Evolutionary conservation across 306 rosid genomes (phyloP), one percentile per base, ranked within the genome.

Genomic region (Spatholobus suberectus): DNA sequence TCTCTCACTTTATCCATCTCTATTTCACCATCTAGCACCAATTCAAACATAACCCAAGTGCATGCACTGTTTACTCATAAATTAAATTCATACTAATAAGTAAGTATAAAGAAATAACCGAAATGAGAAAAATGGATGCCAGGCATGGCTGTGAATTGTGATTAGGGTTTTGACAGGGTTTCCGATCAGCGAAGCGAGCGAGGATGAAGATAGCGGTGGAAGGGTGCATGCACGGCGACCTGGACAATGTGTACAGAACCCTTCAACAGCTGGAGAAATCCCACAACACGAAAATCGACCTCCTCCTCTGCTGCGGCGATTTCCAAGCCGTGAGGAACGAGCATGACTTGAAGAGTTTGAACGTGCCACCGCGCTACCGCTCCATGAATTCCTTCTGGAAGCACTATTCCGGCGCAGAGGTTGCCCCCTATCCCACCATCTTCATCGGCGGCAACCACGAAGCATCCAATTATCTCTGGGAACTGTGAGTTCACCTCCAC

Each of bases 201-300:
- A 72, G 11, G 72, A 93, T 95, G 98, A 93, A 89, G 87, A 92
- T 95, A 70, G 98, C 97, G 24, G 90, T 93, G 1, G 96, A 95
- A 83, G 99, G 99, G 12, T 91, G 99, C 44, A 95, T 95, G 99
- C 99, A 93, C 37, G 99, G 98, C 5, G 99, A 95, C 80, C 91
- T 95, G 27, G 99, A 93, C 76, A 90, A 67, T 20, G 99, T 95
- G 32, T 95, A 95, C 92, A 85, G 65, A 85, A 89, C 99, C 58
- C 89, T 95, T 66, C 91, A 90, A 51, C 85, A 86, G 58, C 83
- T 86, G 4, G 97, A 95, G 65, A 83, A 75, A 79, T 7, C 75
- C 8, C 82, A 90, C 11, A 80, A 83, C 85, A 90, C 88, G 70
- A 95, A 93, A 86, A 92, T 93, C 86, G 99, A 95, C 70, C 99